Evolutionary conservation across 352 stramenopile genomes (phyloP), one percentile per base, ranked within the genome.

Genomic region (Globisporangium perplexum): DNA sequence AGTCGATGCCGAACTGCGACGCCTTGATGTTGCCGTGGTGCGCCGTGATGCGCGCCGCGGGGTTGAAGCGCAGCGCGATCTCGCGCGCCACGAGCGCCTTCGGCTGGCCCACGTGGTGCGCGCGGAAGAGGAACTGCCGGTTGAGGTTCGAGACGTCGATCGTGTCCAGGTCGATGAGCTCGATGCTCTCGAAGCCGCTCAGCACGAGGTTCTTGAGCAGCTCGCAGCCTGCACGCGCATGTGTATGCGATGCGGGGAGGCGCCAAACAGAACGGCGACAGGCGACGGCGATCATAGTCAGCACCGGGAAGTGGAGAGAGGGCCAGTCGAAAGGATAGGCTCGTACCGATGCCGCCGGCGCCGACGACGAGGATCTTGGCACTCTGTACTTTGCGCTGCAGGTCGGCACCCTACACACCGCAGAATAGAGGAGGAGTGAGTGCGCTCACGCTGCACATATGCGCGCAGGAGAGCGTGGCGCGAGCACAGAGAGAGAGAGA

Each of bases 61-160:
- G 88, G 62, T 99, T 99, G 62, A 98, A 95, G 20, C 55, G 62
- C 30, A 72, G 72, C 26, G 81, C 84, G 59, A 93, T 88, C 51
- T 92, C 78, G 24, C 79, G 81, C 8, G 84, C 84, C 30, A 93
- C 81, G 0, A 93, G 71, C 36, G 96, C 96, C 75, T 99, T 99
- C 36, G 96, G 80, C 68, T 98, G 78, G 1, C 97, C 96, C 22
- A 99, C 97, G 69, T 99, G 97, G 26, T 98, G 78, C 47, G 74
- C 91, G 17, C 97, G 88, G 74, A 99, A 99, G 8, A 99, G 77
- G 57, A 99, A 99, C 74, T 99, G 98, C 17, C 98, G 89, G 77
- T 99, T 99, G 50, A 99, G 73, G 74, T 99, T 99, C 22, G 96
- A 99, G 55, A 99, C 96, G 74, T 99, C 97, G 66, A 99, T 99